A percentile compares a stretch with the other conserved stretches of the same genome.
These are phyloP conservation scores for Neospora caninum DNA, from an alignment of 169 alveolate genomes.

Conservation along the genomic window DNA sequence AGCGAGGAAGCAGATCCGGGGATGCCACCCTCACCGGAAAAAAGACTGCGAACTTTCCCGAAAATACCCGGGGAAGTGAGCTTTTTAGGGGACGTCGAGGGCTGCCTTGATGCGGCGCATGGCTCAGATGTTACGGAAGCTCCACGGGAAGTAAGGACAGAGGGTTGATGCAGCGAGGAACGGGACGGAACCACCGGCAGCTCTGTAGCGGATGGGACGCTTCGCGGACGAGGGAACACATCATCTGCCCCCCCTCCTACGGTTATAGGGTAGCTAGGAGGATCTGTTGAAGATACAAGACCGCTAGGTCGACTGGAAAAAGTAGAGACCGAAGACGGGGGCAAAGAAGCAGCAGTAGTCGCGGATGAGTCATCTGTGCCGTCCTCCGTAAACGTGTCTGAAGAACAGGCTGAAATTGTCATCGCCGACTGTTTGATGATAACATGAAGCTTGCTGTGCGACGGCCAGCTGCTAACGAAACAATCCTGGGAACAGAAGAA, in stretches of 20 bases:
- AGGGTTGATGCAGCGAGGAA: not conserved
- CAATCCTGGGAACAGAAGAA: slow-evolving; percentile 57
- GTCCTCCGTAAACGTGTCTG: not conserved
- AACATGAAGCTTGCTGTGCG: slow-evolving; percentile 56
- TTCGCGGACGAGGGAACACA: not conserved
- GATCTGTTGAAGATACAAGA: not conserved
- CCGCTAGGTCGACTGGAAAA: not conserved
- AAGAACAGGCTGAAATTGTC: not conserved
- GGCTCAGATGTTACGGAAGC: not conserved
- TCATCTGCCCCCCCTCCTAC: not conserved
- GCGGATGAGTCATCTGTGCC: not conserved
- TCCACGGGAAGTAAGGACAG: not conserved
- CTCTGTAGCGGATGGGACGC: not conserved
- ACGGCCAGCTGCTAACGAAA: slow-evolving; percentile 38
- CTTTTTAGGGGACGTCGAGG: not conserved
- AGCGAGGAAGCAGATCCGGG: not conserved
- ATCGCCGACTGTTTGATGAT: slow-evolving; percentile 15
- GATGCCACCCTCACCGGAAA: not conserved
- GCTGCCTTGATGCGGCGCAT: not conserved
- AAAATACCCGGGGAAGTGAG: not conserved
- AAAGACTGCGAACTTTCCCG: not conserved
- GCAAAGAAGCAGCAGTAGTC: slow-evolving; percentile 1
- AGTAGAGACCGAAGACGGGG: not conserved
- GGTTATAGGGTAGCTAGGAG: not conserved
- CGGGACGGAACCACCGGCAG: not conserved